Evolutionary conservation across 306 rosid species (phyloP).

Genomic region (Cicer judaicum): DNA sequence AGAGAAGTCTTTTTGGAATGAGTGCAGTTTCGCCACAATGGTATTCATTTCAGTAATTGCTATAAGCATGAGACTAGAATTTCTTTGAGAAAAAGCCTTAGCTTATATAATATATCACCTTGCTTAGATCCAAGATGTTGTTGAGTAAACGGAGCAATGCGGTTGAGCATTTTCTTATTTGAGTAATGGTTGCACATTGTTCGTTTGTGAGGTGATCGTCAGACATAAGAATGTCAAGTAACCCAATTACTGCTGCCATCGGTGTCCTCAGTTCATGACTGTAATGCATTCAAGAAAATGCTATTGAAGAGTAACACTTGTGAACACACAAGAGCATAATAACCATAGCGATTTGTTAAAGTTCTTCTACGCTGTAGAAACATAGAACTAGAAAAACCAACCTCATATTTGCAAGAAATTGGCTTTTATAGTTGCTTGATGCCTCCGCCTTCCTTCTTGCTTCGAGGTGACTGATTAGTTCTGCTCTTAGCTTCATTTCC

Average conservation of each 20-base stretch:
- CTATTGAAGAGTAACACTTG: constrained; percentile 30
- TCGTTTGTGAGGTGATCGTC: constrained; percentile 92
- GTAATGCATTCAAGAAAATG: constrained; percentile 43
- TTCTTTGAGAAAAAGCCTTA: constrained; percentile 26
- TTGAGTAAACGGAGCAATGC: constrained; percentile 92
- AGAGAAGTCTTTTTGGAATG: constrained; percentile 38
- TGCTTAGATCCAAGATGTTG: constrained; percentile 95
- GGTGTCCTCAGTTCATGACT: constrained; percentile 99
- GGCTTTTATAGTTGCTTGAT: constrained; percentile 95
- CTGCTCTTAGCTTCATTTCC: constrained; percentile 98
- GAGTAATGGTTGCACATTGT: constrained; percentile 85
- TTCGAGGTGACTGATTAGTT: constrained; percentile 89
- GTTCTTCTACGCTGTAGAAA: too few species aligned
- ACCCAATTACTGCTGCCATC: constrained; percentile 97
- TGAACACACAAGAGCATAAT: neutral
- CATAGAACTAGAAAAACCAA: constrained; percentile 40
- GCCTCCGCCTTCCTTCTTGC: constrained; percentile 99
- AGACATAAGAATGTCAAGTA: constrained; percentile 91
- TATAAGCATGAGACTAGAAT: neutral
- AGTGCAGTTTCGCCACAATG: neutral
- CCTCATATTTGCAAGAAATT: constrained; percentile 99
- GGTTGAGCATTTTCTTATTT: constrained; percentile 92
- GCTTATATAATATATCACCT: constrained; percentile 58
- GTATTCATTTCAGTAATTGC: constrained; percentile 23
- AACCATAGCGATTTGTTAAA: too few species aligned